Percentiles rank a stretch among this genome's conserved stretches.
Conservation (phyloP, 1,139 yeast species). For the Yamadazyma triangularis region DNA sequence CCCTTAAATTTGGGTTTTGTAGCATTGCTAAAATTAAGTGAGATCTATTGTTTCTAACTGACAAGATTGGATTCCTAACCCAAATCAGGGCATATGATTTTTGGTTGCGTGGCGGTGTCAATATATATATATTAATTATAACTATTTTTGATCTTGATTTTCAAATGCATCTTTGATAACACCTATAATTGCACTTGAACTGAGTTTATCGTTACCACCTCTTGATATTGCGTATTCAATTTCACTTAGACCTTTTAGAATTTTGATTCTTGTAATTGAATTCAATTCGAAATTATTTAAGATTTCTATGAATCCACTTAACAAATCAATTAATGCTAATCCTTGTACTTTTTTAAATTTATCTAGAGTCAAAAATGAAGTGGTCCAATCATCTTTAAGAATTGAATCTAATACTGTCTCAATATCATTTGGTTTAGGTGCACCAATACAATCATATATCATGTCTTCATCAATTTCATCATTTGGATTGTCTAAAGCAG, state of each 20-base stretch:
- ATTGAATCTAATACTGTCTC: slow-evolving; percentile 72
- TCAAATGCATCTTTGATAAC: slow-evolving; percentile 65
- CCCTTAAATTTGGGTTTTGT: background rate
- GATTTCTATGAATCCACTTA: slow-evolving; percentile 70
- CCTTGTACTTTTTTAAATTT: slow-evolving; percentile 70
- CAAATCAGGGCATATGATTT: too few species aligned
- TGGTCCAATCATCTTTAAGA: slow-evolving; percentile 84
- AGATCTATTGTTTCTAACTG: too few species aligned
- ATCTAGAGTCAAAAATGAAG: slow-evolving; percentile 62
- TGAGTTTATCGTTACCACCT: slow-evolving; percentile 91
- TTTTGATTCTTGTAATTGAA: slow-evolving; percentile 53
- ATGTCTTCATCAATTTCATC: slow-evolving; percentile 61
- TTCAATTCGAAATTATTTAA: slow-evolving; percentile 64
- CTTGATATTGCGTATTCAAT: slow-evolving; percentile 85
- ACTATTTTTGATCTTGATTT: slow-evolving; percentile 1
- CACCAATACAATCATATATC: slow-evolving; percentile 93
- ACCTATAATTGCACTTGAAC: slow-evolving; percentile 86
- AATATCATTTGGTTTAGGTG: slow-evolving; percentile 86
- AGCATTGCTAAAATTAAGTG: slow-evolving; percentile 8
- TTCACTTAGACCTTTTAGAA: slow-evolving; percentile 72
- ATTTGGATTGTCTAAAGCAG: slow-evolving; percentile 53
- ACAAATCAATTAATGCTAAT: slow-evolving; percentile 80
- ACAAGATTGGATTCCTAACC: too few species aligned
- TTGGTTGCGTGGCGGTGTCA: too few species aligned
- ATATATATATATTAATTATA: too few species aligned